Evolutionary conservation across 495 filamentous ascomycete genomes (phyloP).

Genomic region (Hypoxylon crocopeplum): DNA sequence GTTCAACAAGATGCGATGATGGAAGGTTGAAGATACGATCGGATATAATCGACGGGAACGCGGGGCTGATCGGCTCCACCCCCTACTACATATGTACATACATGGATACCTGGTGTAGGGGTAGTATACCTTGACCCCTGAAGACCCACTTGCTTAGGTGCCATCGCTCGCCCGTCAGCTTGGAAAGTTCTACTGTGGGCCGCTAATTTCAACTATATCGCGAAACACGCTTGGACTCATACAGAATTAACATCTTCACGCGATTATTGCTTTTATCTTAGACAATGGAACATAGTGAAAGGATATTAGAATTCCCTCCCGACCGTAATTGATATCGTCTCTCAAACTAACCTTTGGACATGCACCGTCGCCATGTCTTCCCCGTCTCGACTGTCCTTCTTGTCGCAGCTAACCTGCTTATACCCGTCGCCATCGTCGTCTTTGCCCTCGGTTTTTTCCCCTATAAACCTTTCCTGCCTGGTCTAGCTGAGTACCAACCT

Average conservation of each 20-base stretch:
- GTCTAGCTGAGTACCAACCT: constrained; percentile 70
- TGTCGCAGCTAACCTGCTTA: constrained; percentile 74
- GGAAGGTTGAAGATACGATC: no score
- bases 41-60: no score
- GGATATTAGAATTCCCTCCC: neutral
- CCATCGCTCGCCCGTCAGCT: no score
- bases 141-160: no score
- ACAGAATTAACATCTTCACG: no score
- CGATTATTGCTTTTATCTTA: no score
- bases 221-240: neutral
- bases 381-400: constrained; percentile 52
- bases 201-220: constrained; percentile 7
- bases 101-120: neutral
- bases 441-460: constrained; percentile 97
- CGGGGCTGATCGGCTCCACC: no score
- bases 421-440: constrained; percentile 76
- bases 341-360: constrained; percentile 25
- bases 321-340: neutral
- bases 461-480: constrained; percentile 91
- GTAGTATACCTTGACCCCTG: no score
- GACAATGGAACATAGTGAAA: constrained; percentile 25
- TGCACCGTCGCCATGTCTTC: constrained; percentile 43
- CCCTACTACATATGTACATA: neutral
- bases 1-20: no score
- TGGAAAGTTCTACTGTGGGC: no score